These are phyloP conservation scores for Buddleja alternifolia DNA, from an alignment of 257 asterid species.

Conservation along the genomic window DNA sequence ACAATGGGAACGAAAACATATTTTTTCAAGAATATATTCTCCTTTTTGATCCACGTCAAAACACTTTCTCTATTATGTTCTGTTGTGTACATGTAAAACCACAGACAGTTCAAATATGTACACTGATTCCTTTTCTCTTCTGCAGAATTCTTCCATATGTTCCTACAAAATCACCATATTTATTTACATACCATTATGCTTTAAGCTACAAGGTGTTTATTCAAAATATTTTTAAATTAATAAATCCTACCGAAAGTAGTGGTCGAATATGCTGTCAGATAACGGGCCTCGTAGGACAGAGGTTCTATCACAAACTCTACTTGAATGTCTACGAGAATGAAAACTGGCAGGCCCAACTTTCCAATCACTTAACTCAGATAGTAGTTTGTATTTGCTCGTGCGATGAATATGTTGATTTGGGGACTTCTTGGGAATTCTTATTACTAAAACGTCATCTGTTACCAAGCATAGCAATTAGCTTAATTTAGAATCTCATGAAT, in stretches of 20 bases:
- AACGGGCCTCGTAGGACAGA: constrained; percentile 21
- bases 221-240: neutral
- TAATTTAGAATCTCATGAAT: constrained; percentile 3
- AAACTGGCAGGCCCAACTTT: neutral
- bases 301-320: constrained; percentile 1
- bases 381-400: neutral
- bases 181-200: neutral
- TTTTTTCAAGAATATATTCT: constrained; percentile 42
- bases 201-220: neutral
- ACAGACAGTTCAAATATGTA: constrained; percentile 35
- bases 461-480: neutral
- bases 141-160: constrained; percentile 46
- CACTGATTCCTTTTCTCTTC: constrained; percentile 45
- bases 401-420: neutral
- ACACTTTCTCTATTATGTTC: constrained; percentile 27
- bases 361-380: neutral
- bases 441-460: constrained; percentile 1
- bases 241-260: constrained; percentile 24
- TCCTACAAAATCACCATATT: constrained; percentile 35
- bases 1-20: constrained; percentile 62
- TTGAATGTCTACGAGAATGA: constrained; percentile 10
- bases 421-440: neutral
- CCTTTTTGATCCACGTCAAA: constrained; percentile 50
- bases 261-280: neutral
- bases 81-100: constrained; percentile 40